Evolutionary conservation across 352 stramenopile genomes (phyloP).

Genomic region (Aphanomyces invadans): DNA sequence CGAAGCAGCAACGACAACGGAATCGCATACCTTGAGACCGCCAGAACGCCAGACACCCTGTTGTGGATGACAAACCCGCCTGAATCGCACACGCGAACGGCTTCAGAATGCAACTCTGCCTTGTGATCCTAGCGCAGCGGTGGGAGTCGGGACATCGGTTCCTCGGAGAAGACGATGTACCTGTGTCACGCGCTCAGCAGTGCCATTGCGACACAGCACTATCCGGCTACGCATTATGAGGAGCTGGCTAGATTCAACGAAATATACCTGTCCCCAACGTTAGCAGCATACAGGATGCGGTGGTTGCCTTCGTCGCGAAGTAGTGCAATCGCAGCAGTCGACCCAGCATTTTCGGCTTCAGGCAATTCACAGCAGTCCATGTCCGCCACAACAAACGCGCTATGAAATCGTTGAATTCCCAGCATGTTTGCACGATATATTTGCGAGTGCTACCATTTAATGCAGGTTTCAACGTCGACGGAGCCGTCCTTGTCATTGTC

Average conservation of each 20-base stretch:
- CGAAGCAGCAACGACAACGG: too few species aligned
- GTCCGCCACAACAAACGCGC: conserved; percentile 68
- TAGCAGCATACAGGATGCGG: conserved; percentile 49
- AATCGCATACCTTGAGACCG: conserved; percentile 49
- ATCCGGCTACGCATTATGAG: conserved; percentile 38
- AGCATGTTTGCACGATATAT: background rate
- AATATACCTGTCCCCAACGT: conserved; percentile 67
- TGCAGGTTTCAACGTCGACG: conserved; percentile 2
- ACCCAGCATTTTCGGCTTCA: conserved; percentile 41
- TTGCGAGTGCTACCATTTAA: conserved; percentile 6
- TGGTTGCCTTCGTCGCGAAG: conserved; percentile 36
- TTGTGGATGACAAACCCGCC: conserved; percentile 69
- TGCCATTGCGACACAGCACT: conserved; percentile 48
- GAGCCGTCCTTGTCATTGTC: conserved; percentile 28
- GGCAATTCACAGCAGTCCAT: conserved; percentile 54
- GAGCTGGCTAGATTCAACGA: too few species aligned
- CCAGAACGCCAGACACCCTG: conserved; percentile 60
- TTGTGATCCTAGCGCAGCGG: conserved; percentile 50
- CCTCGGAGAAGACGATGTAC: conserved; percentile 21
- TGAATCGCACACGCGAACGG: conserved; percentile 42
- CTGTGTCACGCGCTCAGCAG: conserved; percentile 49
- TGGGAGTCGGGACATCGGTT: background rate
- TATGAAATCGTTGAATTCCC: conserved; percentile 22
- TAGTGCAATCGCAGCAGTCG: conserved; percentile 52
- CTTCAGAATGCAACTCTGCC: conserved; percentile 45